phyloP scores from a whole-genome alignment of 202 grass and related monocot species.

The Carex sylvatica region DNA sequence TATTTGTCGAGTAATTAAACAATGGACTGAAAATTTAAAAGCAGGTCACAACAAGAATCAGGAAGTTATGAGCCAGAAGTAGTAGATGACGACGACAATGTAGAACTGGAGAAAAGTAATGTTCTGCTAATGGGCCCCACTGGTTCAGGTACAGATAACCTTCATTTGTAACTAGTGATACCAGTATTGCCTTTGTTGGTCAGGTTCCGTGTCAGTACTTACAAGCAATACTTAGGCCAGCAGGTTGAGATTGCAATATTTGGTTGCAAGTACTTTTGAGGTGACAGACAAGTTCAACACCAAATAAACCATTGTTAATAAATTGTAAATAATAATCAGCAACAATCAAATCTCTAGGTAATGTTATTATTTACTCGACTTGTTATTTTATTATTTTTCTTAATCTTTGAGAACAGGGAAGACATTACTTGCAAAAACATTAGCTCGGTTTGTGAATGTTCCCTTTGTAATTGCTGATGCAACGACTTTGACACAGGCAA shows the following conservation, averaged over 20 bases:
- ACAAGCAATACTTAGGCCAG: neutral
- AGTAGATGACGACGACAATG: conserved; percentile 64
- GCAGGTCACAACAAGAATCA: conserved; percentile 72
- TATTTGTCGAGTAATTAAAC: conserved; percentile 44
- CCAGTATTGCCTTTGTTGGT: neutral
- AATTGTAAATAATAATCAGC: neutral
- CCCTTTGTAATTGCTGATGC: conserved; percentile 99
- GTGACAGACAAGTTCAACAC: neutral
- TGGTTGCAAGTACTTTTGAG: conserved; percentile 9
- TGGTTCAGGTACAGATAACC: conserved; percentile 71
- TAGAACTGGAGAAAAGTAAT: conserved; percentile 99
- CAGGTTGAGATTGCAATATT: neutral
- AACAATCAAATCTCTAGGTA: neutral
- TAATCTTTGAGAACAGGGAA: conserved; percentile 57
- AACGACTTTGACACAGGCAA: conserved; percentile 96
- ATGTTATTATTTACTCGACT: conserved; percentile 7
- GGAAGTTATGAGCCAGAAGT: conserved; percentile 50
- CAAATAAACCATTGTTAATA: neutral
- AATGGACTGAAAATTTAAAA: conserved; percentile 24
- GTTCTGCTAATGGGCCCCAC: conserved; percentile 96
- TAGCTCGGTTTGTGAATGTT: conserved; percentile 99
- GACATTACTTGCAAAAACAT: conserved; percentile 97
- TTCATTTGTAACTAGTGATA: conserved; percentile 23
- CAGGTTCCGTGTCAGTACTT: conserved; percentile 8
- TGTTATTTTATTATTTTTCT: conserved; percentile 7